Percentiles rank a stretch among this genome's conserved stretches.
Evolutionary conservation across 1,284 basidiomycete species (phyloP).

Genomic region (Blastosporella zonata): DNA sequence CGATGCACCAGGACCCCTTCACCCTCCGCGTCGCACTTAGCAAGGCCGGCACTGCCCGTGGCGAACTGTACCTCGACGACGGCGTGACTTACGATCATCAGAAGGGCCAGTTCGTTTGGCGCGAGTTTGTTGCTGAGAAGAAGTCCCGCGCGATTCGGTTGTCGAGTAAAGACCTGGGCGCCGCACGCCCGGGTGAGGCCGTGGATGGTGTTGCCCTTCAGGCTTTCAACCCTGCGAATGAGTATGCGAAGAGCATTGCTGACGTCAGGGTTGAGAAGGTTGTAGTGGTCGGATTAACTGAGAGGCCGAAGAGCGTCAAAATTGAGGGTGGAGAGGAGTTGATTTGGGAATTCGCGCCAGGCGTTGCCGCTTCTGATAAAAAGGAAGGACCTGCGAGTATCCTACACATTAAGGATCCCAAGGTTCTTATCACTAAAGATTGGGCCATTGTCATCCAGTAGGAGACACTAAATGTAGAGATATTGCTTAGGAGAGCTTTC

Average conservation of each 20-base stretch:
- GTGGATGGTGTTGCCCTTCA: constrained; percentile 50
- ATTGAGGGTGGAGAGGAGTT: constrained; percentile 52
- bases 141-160: constrained; percentile 45
- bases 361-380: constrained; percentile 46
- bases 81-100: constrained; percentile 83
- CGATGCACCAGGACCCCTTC: constrained; percentile 93
- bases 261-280: constrained; percentile 80
- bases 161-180: constrained; percentile 53
- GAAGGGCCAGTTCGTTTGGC: constrained; percentile 82
- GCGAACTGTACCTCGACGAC: constrained; percentile 95
- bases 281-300: constrained; percentile 71
- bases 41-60: constrained; percentile 62
- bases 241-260: constrained; percentile 63
- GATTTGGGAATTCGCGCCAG: constrained; percentile 55
- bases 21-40: constrained; percentile 85
- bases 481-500: background rate
- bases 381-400: constrained; percentile 63
- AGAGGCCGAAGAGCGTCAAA: constrained; percentile 60
- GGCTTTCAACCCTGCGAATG: constrained; percentile 56
- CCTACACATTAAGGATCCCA: constrained; percentile 79
- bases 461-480: background rate
- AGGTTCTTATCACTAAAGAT: constrained; percentile 58
- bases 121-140: constrained; percentile 63
- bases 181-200: constrained; percentile 40
- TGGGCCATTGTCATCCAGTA: constrained; percentile 62